Base-by-base conservation (phyloP, 1,284 basidiomycete species). In the Moesziomyces antarcticus region DNA sequence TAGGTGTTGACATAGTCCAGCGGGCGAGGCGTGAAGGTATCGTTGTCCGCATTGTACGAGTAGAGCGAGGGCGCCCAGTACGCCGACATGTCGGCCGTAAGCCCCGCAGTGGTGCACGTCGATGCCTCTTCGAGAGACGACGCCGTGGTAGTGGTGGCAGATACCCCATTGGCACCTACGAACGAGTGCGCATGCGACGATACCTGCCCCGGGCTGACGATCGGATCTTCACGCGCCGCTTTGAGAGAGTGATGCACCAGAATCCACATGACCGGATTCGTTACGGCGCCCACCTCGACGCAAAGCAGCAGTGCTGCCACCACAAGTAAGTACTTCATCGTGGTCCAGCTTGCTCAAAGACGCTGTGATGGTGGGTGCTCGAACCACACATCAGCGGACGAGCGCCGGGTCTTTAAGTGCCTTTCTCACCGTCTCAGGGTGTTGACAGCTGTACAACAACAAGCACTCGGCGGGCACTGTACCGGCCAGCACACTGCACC, bases 1-100 rank as follows among this genome's bases (percentile, higher is more conserved):
- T 86, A 86, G 51, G 85, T 85, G 48, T 81, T 75, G 54, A 69
- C 65, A 13, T 37, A 54, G n/a, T 20, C 18, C 16, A 75, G 54
- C 49, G 74, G 78, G 5, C 56, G 43, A 3, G 84, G 82, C 25
- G 49, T 56, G 24, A 68, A 71, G 1, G 50, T 58, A 46, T 56
- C 51, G 37, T 61, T 35, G 44, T 68, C 56, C 7, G 30, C 33
- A 43, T 75, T 63, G 73, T 79, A 83, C 61, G 84, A 85, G 80
- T 85, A 87, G 8, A 87, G 75, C 49, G 84, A 79, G 22, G 86
- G 86, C 10, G 78, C 80, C 87, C 87, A 87, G 77, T 87, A 87
- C 59, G 81, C 83, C 40, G 84, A 85, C 75, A 84, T 82, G 82
- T 87, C 87, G 24, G 81, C 82, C 3, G 69, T 77, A 48, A 86